Evolutionary conservation across 148 eudicot genomes (phyloP).

Genomic region (Vaccinium darrowii): DNA sequence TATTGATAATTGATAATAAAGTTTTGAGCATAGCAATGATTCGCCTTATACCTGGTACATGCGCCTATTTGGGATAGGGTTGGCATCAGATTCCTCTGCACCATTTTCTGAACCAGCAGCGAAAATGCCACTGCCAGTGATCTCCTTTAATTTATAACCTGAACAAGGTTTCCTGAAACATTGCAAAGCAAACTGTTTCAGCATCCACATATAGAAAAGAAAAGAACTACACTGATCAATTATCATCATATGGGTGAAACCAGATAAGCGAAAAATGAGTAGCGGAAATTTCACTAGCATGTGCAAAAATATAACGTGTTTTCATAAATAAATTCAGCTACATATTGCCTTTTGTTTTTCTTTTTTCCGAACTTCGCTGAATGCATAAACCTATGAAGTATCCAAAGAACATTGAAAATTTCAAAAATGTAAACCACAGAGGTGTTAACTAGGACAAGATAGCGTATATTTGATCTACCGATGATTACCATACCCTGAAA

Average conservation of each 20-base stretch:
- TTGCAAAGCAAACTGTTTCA: constrained; percentile 10
- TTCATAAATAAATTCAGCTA: not conserved
- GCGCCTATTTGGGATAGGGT: constrained; percentile 43
- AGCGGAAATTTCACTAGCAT: not conserved
- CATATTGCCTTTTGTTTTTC: too few species aligned
- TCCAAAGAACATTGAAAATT: not conserved
- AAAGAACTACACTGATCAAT: not conserved
- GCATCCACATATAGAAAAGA: not conserved
- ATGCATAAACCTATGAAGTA: not conserved
- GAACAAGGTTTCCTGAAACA: constrained; percentile 87
- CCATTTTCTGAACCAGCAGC: constrained; percentile 47
- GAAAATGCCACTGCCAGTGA: constrained; percentile 87
- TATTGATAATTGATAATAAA: not conserved
- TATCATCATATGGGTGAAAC: constrained; percentile 10
- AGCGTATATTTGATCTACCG: not conserved
- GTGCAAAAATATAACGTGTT: not conserved
- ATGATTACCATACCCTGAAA: not conserved
- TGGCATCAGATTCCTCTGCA: constrained; percentile 49
- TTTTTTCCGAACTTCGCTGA: not conserved
- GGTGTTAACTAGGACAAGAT: not conserved
- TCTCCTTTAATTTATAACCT: constrained; percentile 74
- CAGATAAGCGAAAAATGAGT: not conserved
- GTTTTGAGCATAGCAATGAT: not conserved
- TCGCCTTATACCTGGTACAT: constrained; percentile 65
- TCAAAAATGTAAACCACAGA: not conserved